Conservation (phyloP, 2,329 filamentous ascomycete genomes). For the Ceratocystis destructans region DNA sequence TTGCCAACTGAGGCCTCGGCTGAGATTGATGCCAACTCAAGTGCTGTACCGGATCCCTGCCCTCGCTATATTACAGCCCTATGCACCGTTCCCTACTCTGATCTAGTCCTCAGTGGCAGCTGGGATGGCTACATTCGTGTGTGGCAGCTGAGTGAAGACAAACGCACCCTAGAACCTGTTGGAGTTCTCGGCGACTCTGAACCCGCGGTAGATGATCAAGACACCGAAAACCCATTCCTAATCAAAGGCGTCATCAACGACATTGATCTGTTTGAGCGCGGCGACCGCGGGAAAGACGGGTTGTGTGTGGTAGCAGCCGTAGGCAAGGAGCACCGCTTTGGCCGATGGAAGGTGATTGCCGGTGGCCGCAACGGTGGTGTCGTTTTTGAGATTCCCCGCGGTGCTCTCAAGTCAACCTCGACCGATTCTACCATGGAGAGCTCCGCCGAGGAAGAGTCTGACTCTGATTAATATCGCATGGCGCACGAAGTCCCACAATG, state of each 20-base stretch:
- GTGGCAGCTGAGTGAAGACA: conserved; percentile 77
- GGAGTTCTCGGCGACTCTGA: conserved; percentile 41
- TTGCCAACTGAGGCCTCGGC: conserved; percentile 56
- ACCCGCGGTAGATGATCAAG: conserved; percentile 22
- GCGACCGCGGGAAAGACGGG: conserved; percentile 60
- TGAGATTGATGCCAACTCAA: conserved; percentile 48
- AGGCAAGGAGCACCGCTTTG: conserved; percentile 73
- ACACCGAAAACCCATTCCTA: conserved; percentile 19
- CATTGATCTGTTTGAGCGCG: conserved; percentile 73
- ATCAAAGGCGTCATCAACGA: conserved; percentile 76
- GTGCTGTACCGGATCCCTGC: conserved; percentile 48
- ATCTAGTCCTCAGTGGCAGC: conserved; percentile 79
- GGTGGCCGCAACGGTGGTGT: conserved; percentile 70
- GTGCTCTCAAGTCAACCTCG: conserved; percentile 24
- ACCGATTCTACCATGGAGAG: conserved; percentile 21
- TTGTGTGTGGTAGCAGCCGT: conserved; percentile 76
- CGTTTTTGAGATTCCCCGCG: conserved; percentile 61
- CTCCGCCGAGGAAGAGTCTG: conserved; percentile 25
- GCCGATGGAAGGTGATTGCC: conserved; percentile 57
- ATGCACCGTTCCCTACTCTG: conserved; percentile 73
- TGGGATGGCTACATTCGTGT: conserved; percentile 83
- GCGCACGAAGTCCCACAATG: background rate
- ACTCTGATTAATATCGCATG: conserved; percentile 20
- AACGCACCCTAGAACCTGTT: conserved; percentile 58
- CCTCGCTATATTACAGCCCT: conserved; percentile 88